phyloP scores from a whole-genome alignment of 805 yeast species.

The Kodamaea laetipori region DNA sequence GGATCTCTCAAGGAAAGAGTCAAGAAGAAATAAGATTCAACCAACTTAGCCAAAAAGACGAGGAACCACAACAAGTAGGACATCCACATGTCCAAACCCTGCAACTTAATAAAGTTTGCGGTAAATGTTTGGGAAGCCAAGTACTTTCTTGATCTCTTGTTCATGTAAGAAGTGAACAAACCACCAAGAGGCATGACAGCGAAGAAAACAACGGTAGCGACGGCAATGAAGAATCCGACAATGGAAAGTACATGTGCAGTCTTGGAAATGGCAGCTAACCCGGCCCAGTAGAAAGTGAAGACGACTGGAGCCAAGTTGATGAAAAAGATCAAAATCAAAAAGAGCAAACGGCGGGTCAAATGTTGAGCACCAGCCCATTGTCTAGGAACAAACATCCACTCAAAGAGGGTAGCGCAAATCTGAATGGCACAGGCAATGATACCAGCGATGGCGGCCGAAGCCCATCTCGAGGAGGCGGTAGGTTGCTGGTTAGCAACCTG shows the following conservation, averaged over 20 bases:
- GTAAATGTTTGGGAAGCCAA: slow-evolving; percentile 95
- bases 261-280: slow-evolving; percentile 61
- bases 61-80: slow-evolving; percentile 88
- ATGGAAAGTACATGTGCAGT: slow-evolving; percentile 80
- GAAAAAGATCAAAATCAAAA: slow-evolving; percentile 64
- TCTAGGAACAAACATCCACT: slow-evolving; percentile 96
- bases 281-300: slow-evolving; percentile 81
- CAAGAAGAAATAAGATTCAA: slow-evolving; percentile 92
- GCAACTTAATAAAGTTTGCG: slow-evolving; percentile 78
- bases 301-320: slow-evolving; percentile 84
- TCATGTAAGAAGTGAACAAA: slow-evolving; percentile 88
- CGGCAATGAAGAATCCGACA: slow-evolving; percentile 85
- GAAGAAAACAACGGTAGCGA: slow-evolving; percentile 82
- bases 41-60: slow-evolving; percentile 85
- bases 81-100: slow-evolving; percentile 93
- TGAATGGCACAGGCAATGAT: slow-evolving; percentile 79
- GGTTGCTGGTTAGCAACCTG: slow-evolving; percentile 86
- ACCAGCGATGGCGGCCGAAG: slow-evolving; percentile 92
- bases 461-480: slow-evolving; percentile 89
- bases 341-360: slow-evolving; percentile 81
- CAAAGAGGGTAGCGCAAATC: slow-evolving; percentile 82
- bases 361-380: slow-evolving; percentile 99
- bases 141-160: slow-evolving; percentile 81
- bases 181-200: slow-evolving; percentile 97
- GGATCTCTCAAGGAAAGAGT: slow-evolving; percentile 91